Evolutionary conservation across 2,329 filamentous ascomycete species (phyloP), one percentile per base, ranked within the genome.

Genomic region (Geoglossum cookeanum): DNA sequence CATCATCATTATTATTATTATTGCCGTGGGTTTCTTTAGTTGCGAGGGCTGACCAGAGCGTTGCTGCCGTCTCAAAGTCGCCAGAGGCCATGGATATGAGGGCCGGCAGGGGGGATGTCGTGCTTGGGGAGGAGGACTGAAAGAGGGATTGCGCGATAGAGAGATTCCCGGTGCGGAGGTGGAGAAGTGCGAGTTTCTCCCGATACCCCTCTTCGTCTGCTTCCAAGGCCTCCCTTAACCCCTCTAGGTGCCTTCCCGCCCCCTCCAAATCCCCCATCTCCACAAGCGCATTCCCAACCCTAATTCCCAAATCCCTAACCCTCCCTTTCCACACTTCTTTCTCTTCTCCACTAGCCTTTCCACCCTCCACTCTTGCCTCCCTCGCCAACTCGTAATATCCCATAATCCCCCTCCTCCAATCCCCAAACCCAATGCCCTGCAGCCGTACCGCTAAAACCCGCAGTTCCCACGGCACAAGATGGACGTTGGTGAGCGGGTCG

Each of bases 251-350:
- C 33, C 83, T 74, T 0, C 78, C 80, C 0, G 91, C 92, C 3
- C 86, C 87, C 1, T 85, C 80, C 0, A 94, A 67, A 66, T 98
- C 91, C 7, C 88, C 87, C 82, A 96, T 94, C 68, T 92, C 86
- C 55, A 74, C 65, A 48, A 75, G 63, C 8, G 71, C 68, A 64
- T 79, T 80, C 17, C 78, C 77, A 4, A 77, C 77, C 55, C 78
- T 68, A 30, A 82, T 74, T 0, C 89, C 90, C 1, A 96, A 74
- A 61, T 96, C 89, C 1, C 75, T 72, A 0, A 97, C 74, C 30
- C 91, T 72, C 0, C 71, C 70, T 61, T 79, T 81, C 91, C 91
- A 97, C 4, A 84, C 63, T 61, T 76, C 73, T 15, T 75, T 72
- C 27, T 79, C 78, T 0, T 80, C 74, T 55, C 77, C 74, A 8